These are phyloP conservation scores for Diaporthe sp. DNA, from an alignment of 2,329 filamentous ascomycete genomes.

Conservation along the genomic window DNA sequence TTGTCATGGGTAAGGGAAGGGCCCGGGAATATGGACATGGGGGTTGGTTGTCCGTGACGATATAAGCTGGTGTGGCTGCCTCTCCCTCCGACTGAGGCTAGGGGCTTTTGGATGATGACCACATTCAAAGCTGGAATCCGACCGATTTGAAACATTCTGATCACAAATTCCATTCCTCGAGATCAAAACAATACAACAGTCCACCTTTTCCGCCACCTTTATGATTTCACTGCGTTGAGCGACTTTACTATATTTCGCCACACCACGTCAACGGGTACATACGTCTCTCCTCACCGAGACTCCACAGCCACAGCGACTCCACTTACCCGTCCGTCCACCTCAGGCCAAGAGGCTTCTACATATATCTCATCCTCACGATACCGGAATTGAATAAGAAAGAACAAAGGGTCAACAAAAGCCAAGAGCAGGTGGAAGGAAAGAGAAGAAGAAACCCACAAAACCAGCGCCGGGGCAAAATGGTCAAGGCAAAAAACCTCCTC, in stretches of 20 bases:
- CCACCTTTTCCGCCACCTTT: not conserved
- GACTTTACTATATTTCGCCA: not conserved
- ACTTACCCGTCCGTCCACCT: not conserved
- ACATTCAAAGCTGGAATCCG: not conserved
- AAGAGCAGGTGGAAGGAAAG: not conserved
- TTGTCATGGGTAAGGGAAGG: constrained; percentile 13
- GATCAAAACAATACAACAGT: not conserved
- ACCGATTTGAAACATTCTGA: not conserved
- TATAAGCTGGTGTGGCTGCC: constrained; percentile 4
- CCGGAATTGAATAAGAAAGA: not conserved
- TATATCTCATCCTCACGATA: not conserved
- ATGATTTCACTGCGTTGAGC: not conserved
- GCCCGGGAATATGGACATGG: not conserved
- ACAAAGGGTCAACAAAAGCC: too few species aligned
- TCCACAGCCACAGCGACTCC: not conserved
- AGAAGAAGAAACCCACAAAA: not conserved
- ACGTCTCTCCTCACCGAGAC: not conserved
- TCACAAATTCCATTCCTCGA: not conserved
- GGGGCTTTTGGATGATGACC: not conserved
- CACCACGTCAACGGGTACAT: not conserved
- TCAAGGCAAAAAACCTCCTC: constrained; percentile 30
- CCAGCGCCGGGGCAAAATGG: constrained; percentile 16
- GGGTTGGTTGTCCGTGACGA: not conserved
- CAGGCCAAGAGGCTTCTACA: not conserved
- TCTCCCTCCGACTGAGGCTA: not conserved